Evolutionary conservation across 768 basidiomycete species (phyloP).

Genomic region (Mycena haematopus): DNA sequence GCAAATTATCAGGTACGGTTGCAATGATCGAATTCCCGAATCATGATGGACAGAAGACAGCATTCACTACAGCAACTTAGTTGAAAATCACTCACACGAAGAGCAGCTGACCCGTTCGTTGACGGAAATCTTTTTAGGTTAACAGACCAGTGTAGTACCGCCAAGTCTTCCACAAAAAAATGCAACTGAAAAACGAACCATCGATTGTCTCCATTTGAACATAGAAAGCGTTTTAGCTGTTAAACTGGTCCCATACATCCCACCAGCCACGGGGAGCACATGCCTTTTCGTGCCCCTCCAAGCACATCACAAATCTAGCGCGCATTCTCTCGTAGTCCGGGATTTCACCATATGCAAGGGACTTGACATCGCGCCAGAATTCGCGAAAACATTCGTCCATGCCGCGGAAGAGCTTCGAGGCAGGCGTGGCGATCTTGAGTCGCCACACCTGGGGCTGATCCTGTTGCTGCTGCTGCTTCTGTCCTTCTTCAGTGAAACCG

Average conservation of each 20-base stretch:
- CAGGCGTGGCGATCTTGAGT: slow-evolving; percentile 38
- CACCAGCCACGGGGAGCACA: slow-evolving; percentile 12
- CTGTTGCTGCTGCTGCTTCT: background rate
- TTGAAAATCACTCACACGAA: no score
- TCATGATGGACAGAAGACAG: no score
- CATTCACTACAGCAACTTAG: no score
- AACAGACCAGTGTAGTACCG: no score
- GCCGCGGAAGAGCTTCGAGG: slow-evolving; percentile 34
- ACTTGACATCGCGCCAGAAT: slow-evolving; percentile 40
- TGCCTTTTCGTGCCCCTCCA: slow-evolving; percentile 23
- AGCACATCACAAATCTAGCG: slow-evolving; percentile 31
- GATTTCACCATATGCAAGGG: slow-evolving; percentile 39
- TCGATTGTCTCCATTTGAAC: no score
- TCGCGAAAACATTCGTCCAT: slow-evolving; percentile 38
- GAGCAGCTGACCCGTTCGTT: no score
- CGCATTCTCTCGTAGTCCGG: slow-evolving; percentile 37
- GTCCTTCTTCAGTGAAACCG: background rate
- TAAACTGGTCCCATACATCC: slow-evolving; percentile 17
- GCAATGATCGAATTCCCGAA: no score
- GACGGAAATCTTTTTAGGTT: no score
- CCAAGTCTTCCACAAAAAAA: no score
- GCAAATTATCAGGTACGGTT: no score
- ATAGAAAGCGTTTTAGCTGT: background rate
- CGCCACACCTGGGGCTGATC: slow-evolving; percentile 35
- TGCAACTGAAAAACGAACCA: no score